Evolutionary conservation across 371 early-diverging fungal species (phyloP).

Genomic region (Mortierella sp.): DNA sequence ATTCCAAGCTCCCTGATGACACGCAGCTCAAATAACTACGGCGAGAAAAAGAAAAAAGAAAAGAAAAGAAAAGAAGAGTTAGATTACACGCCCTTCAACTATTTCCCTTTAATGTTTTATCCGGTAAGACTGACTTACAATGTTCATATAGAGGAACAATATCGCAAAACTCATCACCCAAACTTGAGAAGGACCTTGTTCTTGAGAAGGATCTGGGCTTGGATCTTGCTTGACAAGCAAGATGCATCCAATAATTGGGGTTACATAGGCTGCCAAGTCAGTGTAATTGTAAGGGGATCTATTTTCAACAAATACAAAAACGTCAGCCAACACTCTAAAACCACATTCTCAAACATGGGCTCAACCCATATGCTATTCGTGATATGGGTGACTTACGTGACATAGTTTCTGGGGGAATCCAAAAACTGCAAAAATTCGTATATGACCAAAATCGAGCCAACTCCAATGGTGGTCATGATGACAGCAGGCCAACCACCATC

Average conservation of each 20-base stretch:
- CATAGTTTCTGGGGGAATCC: constrained; percentile 31
- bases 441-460: constrained; percentile 27
- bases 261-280: constrained; percentile 28
- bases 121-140: constrained; percentile 28
- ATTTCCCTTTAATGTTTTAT: neutral
- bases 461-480: constrained; percentile 14
- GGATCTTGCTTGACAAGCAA: neutral
- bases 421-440: constrained; percentile 42
- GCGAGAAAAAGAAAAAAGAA: neutral
- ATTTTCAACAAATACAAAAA: neutral
- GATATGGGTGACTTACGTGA: constrained; percentile 24
- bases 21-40: constrained; percentile 48
- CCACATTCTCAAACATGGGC: neutral
- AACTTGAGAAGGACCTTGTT: constrained; percentile 25
- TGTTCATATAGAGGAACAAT: constrained; percentile 38
- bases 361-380: no score
- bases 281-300: constrained; percentile 51
- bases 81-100: neutral
- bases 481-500: constrained; percentile 3
- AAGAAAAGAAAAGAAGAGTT: neutral
- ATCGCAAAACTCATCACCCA: constrained; percentile 50
- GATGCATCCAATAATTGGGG: constrained; percentile 35
- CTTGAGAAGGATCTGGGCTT: neutral
- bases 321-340: neutral
- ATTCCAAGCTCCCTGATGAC: constrained; percentile 47